Conservation (phyloP, 768 basidiomycete genomes). For the Trametes coccinea region DNA sequence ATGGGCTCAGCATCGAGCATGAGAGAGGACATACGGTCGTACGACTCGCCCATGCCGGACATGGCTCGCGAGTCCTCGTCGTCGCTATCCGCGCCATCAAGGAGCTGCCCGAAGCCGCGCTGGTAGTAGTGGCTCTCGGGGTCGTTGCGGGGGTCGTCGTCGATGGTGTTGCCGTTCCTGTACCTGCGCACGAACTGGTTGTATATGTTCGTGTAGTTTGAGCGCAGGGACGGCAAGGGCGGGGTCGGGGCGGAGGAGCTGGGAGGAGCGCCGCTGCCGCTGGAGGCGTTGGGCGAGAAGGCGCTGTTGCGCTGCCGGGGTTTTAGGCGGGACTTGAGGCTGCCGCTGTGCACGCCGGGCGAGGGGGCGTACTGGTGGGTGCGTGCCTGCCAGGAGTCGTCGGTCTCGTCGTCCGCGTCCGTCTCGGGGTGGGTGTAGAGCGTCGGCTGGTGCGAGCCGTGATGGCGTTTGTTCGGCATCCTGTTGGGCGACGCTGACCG, state of each 20-base stretch:
- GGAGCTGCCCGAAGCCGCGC: constrained; percentile 64
- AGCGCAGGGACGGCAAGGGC: constrained; percentile 31
- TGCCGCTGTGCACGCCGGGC: constrained; percentile 22
- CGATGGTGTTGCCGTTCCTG: constrained; percentile 59
- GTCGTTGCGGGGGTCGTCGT: constrained; percentile 73
- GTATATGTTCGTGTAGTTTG: constrained; percentile 64
- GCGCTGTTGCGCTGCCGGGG: constrained; percentile 33
- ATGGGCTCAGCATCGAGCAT: constrained; percentile 63
- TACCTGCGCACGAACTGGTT: constrained; percentile 80
- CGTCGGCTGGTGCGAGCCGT: constrained; percentile 46
- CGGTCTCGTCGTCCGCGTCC: constrained; percentile 51
- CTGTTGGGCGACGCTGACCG: background rate
- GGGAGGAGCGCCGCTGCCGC: constrained; percentile 28
- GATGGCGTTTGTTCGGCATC: constrained; percentile 49
- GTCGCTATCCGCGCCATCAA: constrained; percentile 72
- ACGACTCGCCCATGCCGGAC: constrained; percentile 44
- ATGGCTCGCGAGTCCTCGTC: constrained; percentile 63
- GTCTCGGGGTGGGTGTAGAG: constrained; percentile 66
- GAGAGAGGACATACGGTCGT: constrained; percentile 53
- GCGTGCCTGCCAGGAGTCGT: constrained; percentile 43
- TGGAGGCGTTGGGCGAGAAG: constrained; percentile 32
- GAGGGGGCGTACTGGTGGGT: constrained; percentile 28
- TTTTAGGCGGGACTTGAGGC: constrained; percentile 30
- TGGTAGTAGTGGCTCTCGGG: constrained; percentile 85
- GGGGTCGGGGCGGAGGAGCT: constrained; percentile 32